Base-by-base conservation (phyloP, 768 basidiomycete genomes). In the Leccinum subgranulosum region DNA sequence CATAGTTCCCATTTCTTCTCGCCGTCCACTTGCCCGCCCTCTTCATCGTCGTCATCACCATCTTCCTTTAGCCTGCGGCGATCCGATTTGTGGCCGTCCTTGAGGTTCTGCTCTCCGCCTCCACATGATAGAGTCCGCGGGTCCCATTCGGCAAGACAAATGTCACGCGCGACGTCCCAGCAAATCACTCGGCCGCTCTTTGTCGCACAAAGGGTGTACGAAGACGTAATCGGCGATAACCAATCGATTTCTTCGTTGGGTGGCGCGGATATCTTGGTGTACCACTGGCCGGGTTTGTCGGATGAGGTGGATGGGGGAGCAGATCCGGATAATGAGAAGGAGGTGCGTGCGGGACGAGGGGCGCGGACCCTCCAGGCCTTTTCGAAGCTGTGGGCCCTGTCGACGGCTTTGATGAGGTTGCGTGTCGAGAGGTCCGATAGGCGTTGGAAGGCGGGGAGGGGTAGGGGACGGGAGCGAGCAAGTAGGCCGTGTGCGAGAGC, bases 161-260 rank as follows among this genome's bases (percentile, higher is more conserved):
- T 66, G 51, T 88, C 84, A 3, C 77, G 76, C 52, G 82, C 81
- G 14, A 89, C 82, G 57, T 90, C 86, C 88, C 88, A 89, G 62
- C 87, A 89, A 15, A 89, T 83, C 19, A 90, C 85, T 63, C 85
- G 85, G 5, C 88, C 87, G 50, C 81, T 84, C 73, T 88, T 88
- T 0, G 88, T 89, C 1, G 86, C 85, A 63, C 86, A 90, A n/a
- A 90, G 80, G 4, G 83, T 87, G 64, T 89, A 89, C 36, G 81
- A 85, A 6, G 85, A 85, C 2, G 87, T 88, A 62, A 90, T 88
- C 17, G 88, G 86, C 3, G 86, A 87, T 6, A 90, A 73, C 87
- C 87, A 90, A 60, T 89, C 87, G 14, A 90, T 83, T 53, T 87
- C 85, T 60, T 88, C 85, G 41, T 79, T 73, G 2, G 85, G 85